phyloP scores from a whole-genome alignment of 495 filamentous ascomycete species.

The Podospora comata region DNA sequence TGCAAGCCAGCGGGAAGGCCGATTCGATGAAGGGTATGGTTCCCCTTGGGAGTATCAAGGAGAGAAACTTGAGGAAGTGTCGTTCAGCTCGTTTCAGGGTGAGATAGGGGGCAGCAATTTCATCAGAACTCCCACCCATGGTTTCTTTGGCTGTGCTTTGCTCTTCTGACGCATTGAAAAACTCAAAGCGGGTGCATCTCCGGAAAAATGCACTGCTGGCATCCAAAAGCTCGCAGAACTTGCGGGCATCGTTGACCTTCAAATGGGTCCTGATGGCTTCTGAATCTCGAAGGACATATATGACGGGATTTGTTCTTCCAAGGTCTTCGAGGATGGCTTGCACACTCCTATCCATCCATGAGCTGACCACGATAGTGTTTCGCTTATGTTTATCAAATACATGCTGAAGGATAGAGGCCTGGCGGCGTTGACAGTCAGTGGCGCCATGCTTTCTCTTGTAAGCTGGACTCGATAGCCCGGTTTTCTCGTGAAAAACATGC shows the following conservation, averaged over 20 bases:
- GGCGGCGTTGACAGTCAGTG: slow-evolving; percentile 53
- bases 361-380: slow-evolving; percentile 62
- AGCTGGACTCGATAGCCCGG: slow-evolving; percentile 54
- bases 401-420: slow-evolving; percentile 54
- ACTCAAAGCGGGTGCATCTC: slow-evolving; percentile 68
- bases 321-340: slow-evolving; percentile 54
- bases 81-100: slow-evolving; percentile 69
- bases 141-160: slow-evolving; percentile 10
- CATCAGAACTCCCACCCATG: slow-evolving; percentile 33
- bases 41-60: slow-evolving; percentile 54
- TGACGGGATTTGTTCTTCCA: slow-evolving; percentile 59
- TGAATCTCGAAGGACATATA: slow-evolving; percentile 63
- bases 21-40: slow-evolving; percentile 58
- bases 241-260: slow-evolving; percentile 51
- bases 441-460: slow-evolving; percentile 59
- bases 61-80: slow-evolving; percentile 67
- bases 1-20: slow-evolving; percentile 61
- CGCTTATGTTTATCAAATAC: slow-evolving; percentile 59
- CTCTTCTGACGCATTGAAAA: slow-evolving; percentile 62
- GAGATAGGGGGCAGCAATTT: slow-evolving; percentile 57
- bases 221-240: slow-evolving; percentile 45
- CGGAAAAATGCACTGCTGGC: slow-evolving; percentile 51
- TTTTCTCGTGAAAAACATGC: slow-evolving; percentile 56
- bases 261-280: slow-evolving; percentile 59
- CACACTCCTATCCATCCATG: slow-evolving; percentile 53